Base-by-base conservation (phyloP, 2,329 filamentous ascomycete genomes). In the Diaporthe aspalathi region DNA sequence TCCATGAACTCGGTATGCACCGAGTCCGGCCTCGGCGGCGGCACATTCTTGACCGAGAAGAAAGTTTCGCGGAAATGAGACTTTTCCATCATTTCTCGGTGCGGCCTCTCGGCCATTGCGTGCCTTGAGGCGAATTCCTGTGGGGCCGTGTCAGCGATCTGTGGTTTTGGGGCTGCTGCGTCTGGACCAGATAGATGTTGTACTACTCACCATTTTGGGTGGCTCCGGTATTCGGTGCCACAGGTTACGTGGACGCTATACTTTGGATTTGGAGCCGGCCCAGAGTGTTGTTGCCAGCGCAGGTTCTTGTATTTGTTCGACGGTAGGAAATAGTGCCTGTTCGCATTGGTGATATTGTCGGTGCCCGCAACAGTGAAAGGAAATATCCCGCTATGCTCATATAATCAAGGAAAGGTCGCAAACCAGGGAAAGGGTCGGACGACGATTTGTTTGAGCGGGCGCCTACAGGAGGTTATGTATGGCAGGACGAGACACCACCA, bases 1-100 rank as follows among this genome's bases (percentile, higher is more conserved):
- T 94, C 93, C 78, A 92, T 91, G 74, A 94, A 92, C 77, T 94
- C 92, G 27, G 93, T 95, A 53, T 91, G 89, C 72, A 93, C 87
- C 47, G 93, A 95, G 47, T 88, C 80, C 49, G 92, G 92, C 71
- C 92, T 86, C 68, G 84, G 83, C 67, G 85, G 82, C 27, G 81
- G 84, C 73, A 87, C 84, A 70, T 80, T 80, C 76, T 87, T 88
- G 73, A 87, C 80, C 75, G 86, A 85, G 81, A 93, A 92, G 79
- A 93, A 90, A 22, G 89, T 81, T 80, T 90, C 88, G 75, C 86
- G 84, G 32, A 83, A 78, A 60, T 81, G 79, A 68, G 82, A 77
- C 78, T 86, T 88, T 75, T 89, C 84, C 74, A 81, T 81, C 87
- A 89, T 88, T 78, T 88, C 85, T 72, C 80, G 81, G 70, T 83